A percentile compares a stretch with the other conserved stretches of the same genome.
These are phyloP conservation scores for Lentinula edodes DNA, from an alignment of 768 basidiomycete species.

Conservation along the genomic window DNA sequence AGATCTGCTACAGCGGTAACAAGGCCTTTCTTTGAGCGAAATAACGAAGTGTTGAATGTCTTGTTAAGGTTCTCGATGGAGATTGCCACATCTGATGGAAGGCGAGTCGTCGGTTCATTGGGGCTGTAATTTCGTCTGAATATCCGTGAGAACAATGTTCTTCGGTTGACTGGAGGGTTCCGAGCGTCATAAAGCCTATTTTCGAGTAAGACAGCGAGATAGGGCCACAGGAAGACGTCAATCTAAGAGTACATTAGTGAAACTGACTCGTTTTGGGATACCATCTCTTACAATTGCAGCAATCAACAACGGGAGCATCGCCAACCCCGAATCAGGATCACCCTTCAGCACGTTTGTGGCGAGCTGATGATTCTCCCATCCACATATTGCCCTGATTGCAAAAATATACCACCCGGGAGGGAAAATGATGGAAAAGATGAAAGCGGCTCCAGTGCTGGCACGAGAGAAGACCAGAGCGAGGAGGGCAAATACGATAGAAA, in stretches of 20 bases:
- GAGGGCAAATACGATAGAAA: slow-evolving; percentile 62
- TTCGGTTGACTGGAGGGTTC: slow-evolving; percentile 22
- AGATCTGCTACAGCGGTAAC: slow-evolving; percentile 66
- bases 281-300: slow-evolving; percentile 50
- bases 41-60: slow-evolving; percentile 45
- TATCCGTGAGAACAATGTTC: slow-evolving; percentile 31
- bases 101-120: slow-evolving; percentile 7
- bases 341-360: slow-evolving; percentile 48
- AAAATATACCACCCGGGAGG: slow-evolving; percentile 77
- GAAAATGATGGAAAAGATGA: slow-evolving; percentile 65
- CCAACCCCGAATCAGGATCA: slow-evolving; percentile 56
- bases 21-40: slow-evolving; percentile 37
- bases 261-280: not conserved
- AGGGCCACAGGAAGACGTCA: slow-evolving; percentile 71
- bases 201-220: slow-evolving; percentile 55
- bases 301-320: slow-evolving; percentile 54
- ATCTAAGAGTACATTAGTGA: slow-evolving; percentile 34
- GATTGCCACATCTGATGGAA: slow-evolving; percentile 45
- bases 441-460: slow-evolving; percentile 40
- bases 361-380: slow-evolving; percentile 57
- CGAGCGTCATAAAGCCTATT: slow-evolving; percentile 54
- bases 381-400: slow-evolving; percentile 58
- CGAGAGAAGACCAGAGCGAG: slow-evolving; percentile 48
- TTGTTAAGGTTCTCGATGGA: slow-evolving; percentile 58
- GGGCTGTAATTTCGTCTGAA: slow-evolving; percentile 12